These are phyloP conservation scores for Clonostachys chloroleuca DNA, from an alignment of 2,329 filamentous ascomycete genomes.

Conservation along the genomic window DNA sequence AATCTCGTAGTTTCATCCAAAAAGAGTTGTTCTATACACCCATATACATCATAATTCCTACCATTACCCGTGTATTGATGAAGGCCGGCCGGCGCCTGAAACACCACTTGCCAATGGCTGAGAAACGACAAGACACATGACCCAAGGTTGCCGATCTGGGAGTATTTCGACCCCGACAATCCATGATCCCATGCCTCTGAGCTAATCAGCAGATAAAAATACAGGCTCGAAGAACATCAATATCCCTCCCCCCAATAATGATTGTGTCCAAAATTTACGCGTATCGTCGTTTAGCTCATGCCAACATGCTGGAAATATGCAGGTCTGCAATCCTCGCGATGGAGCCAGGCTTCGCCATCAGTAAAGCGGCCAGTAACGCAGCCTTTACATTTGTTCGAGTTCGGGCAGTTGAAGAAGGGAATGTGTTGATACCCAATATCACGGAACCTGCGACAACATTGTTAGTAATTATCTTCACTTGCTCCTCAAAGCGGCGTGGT, in stretches of 20 bases:
- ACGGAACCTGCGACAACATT: slow-evolving; percentile 72
- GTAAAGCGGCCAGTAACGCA: slow-evolving; percentile 86
- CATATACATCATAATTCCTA: no score
- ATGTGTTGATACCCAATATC: slow-evolving; percentile 99
- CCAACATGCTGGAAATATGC: slow-evolving; percentile 97
- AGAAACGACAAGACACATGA: no score
- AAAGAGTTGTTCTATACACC: slow-evolving; percentile 2
- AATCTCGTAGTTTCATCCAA: no score
- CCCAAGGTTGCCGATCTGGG: no score
- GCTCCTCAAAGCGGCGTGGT: slow-evolving; percentile 6
- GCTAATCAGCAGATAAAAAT: no score
- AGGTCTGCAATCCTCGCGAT: slow-evolving; percentile 88
- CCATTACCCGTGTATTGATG: no score
- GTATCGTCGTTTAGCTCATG: slow-evolving; percentile 53
- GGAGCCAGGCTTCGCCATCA: slow-evolving; percentile 79
- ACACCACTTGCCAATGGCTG: no score
- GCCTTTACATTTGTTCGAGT: slow-evolving; percentile 87
- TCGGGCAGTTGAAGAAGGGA: slow-evolving; percentile 98
- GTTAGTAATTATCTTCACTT: neutral
- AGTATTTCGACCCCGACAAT: no score
- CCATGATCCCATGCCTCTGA: no score
- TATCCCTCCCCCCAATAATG: neutral
- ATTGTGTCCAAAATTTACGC: slow-evolving; percentile 5
- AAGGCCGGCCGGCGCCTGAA: no score
- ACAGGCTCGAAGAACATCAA: no score